These are phyloP conservation scores for Zasmidium angulare DNA, from an alignment of 2,329 filamentous ascomycete species.

Conservation along the genomic window DNA sequence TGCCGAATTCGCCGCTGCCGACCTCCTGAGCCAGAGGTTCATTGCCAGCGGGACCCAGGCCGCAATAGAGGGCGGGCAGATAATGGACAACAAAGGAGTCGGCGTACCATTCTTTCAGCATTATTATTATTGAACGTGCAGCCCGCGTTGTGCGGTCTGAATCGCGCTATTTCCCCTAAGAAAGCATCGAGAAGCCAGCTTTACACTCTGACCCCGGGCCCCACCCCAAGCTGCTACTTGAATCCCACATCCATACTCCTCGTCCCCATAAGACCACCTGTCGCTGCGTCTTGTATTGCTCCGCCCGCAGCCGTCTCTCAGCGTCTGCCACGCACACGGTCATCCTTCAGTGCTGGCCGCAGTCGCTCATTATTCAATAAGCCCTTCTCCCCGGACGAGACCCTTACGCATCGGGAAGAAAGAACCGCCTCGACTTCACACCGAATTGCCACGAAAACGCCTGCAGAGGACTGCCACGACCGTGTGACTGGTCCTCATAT, in stretches of 20 bases:
- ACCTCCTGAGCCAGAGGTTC: not conserved
- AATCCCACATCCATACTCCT: not conserved
- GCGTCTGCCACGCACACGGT: not conserved
- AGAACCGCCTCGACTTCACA: not conserved
- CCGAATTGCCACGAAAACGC: not conserved
- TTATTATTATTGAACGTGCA: not conserved
- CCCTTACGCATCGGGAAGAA: constrained; percentile 1
- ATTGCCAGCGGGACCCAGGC: too few species aligned
- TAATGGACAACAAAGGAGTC: not conserved
- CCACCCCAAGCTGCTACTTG: not conserved
- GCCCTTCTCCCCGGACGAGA: not conserved
- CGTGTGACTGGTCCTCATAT: not conserved
- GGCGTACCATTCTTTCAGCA: not conserved
- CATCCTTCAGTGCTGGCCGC: not conserved
- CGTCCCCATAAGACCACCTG: not conserved
- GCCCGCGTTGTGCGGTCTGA: not conserved
- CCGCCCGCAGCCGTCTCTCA: not conserved
- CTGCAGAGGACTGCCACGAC: not conserved
- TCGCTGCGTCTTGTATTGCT: not conserved
- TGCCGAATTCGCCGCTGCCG: not conserved
- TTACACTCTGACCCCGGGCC: not conserved
- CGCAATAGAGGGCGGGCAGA: not conserved
- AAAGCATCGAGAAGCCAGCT: not conserved
- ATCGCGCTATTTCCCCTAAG: too few species aligned
- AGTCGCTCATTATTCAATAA: constrained; percentile 6